A percentile compares a stretch with the other conserved stretches of the same genome.
phyloP scores from a whole-genome alignment of 2,329 filamentous ascomycete species.

The Fusarium nanum region DNA sequence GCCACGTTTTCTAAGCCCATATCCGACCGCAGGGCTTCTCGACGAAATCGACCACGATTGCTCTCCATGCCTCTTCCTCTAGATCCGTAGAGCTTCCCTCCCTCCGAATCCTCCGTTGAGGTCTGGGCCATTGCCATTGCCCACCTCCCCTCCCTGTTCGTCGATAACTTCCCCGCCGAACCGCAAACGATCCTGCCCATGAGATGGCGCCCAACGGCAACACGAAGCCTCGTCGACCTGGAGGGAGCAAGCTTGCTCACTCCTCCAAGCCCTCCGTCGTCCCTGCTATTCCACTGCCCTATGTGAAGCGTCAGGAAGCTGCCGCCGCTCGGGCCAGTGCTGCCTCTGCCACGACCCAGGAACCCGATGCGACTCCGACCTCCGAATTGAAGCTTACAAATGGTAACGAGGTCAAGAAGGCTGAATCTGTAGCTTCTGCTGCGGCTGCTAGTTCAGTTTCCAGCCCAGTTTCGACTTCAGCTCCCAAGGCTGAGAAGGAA shows the following conservation, averaged over 20 bases:
- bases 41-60: conserved; percentile 30
- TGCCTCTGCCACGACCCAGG: conserved; percentile 23
- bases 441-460: conserved; percentile 15
- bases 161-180: conserved; percentile 41
- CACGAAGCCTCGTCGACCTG: conserved; percentile 49
- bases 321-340: conserved; percentile 47
- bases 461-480: conserved; percentile 23
- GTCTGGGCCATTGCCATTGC: conserved; percentile 44
- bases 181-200: conserved; percentile 35
- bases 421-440: conserved; percentile 4
- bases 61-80: conserved; percentile 50
- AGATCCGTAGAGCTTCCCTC: conserved; percentile 48
- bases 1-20: conserved; percentile 25
- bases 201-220: conserved; percentile 53
- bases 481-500: conserved; percentile 27
- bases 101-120: conserved; percentile 39
- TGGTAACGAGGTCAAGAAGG: conserved; percentile 27
- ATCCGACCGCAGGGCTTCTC: conserved; percentile 28
- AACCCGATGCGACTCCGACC: conserved; percentile 10
- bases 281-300: conserved; percentile 55
- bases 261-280: conserved; percentile 52
- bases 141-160: conserved; percentile 32
- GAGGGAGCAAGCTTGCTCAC: conserved; percentile 47
- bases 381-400: conserved; percentile 40
- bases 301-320: conserved; percentile 54